These are phyloP conservation scores for Lentinus brumalis DNA, from an alignment of 768 basidiomycete species.

Conservation along the genomic window DNA sequence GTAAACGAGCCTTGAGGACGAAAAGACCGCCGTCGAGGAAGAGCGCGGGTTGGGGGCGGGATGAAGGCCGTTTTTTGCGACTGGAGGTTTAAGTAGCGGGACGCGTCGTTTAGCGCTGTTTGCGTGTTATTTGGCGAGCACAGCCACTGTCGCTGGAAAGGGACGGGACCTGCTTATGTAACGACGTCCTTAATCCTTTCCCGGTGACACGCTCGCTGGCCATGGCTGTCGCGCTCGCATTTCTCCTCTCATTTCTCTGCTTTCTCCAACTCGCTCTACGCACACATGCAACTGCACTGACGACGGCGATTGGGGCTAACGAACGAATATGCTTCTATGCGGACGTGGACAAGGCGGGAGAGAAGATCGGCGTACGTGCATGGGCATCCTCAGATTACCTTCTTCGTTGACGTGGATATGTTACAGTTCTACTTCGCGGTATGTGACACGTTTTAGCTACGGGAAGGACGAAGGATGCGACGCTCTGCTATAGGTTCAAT, in stretches of 20 bases:
- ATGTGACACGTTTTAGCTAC: slow-evolving; percentile 31
- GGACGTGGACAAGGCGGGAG: slow-evolving; percentile 92
- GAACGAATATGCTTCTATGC: slow-evolving; percentile 92
- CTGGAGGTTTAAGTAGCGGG: not conserved
- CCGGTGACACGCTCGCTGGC: slow-evolving; percentile 22
- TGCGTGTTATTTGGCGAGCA: slow-evolving; percentile 26
- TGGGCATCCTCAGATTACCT: not conserved
- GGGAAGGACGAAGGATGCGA: not conserved
- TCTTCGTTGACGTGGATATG: slow-evolving; percentile 1
- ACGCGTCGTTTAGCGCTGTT: slow-evolving; percentile 18
- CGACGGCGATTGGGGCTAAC: slow-evolving; percentile 76
- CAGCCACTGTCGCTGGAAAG: slow-evolving; percentile 7
- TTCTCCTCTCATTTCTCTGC: slow-evolving; percentile 22
- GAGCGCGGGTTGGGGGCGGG: not conserved
- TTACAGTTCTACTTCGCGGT: slow-evolving; percentile 97
- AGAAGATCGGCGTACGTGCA: slow-evolving; percentile 81
- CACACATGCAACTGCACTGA: slow-evolving; percentile 63
- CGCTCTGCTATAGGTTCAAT: slow-evolving; percentile 70
- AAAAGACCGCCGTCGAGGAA: no score
- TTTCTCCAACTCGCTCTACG: slow-evolving; percentile 22
- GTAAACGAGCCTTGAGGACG: no score
- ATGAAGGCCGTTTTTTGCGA: not conserved
- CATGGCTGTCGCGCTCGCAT: slow-evolving; percentile 22
- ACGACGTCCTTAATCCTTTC: slow-evolving; percentile 13
- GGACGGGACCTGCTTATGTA: slow-evolving; percentile 15